Conservation (phyloP, 2,329 filamentous ascomycete genomes). For the Colletotrichum somersetense region DNA sequence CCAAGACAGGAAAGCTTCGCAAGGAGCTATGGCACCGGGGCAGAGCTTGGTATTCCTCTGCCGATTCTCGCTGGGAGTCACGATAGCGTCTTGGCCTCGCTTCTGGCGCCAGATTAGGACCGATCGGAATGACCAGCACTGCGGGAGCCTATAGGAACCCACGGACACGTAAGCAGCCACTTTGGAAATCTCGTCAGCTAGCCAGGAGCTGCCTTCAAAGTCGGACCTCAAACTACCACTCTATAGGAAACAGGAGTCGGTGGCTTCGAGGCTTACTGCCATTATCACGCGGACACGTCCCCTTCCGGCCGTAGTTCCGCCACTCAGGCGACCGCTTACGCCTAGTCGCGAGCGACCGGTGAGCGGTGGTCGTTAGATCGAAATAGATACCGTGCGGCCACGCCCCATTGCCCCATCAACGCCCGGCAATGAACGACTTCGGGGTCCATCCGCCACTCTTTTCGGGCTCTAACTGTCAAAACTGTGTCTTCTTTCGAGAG, state of each 20-base stretch:
- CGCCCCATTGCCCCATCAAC: slow-evolving; percentile 12
- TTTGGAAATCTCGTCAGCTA: not conserved
- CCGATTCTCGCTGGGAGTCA: not conserved
- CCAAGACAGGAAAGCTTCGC: not conserved
- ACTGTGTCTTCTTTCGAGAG: not conserved
- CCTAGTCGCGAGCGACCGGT: not conserved
- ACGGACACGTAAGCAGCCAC: not conserved
- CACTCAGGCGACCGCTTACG: not conserved
- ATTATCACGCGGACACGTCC: no score
- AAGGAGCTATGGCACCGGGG: slow-evolving; percentile 2
- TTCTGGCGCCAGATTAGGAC: not conserved
- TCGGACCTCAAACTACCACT: not conserved
- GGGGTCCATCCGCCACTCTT: slow-evolving; percentile 6
- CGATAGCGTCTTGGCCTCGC: not conserved
- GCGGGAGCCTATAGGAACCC: not conserved
- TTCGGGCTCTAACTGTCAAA: not conserved
- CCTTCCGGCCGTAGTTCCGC: not conserved
- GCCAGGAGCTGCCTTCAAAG: no score
- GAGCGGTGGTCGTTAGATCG: not conserved
- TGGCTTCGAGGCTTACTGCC: not conserved
- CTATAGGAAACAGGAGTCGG: no score
- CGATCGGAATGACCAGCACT: not conserved
- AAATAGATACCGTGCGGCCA: slow-evolving; percentile 17
- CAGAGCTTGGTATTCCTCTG: not conserved
- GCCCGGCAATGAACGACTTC: slow-evolving; percentile 6